These are phyloP conservation scores for Suillus ampliporus DNA, from an alignment of 768 basidiomycete genomes.

Conservation along the genomic window DNA sequence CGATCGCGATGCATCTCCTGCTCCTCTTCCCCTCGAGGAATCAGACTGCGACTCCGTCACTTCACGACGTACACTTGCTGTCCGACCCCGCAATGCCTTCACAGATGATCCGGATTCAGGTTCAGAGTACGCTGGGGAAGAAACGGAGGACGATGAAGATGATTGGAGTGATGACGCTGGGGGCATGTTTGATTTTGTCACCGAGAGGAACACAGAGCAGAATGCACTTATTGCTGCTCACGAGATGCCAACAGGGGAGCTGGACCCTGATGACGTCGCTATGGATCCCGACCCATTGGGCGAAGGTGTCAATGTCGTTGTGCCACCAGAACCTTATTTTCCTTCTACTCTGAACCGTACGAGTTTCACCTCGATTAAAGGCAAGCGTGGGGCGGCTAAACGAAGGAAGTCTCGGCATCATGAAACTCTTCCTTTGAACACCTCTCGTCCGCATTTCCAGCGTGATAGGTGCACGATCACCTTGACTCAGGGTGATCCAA, in stretches of 20 bases:
- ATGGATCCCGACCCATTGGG: slow-evolving; percentile 83
- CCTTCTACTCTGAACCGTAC: slow-evolving; percentile 70
- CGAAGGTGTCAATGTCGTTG: slow-evolving; percentile 89
- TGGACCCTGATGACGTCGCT: slow-evolving; percentile 53
- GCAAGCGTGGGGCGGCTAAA: slow-evolving; percentile 45
- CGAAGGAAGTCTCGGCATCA: slow-evolving; percentile 66
- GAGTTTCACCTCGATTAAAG: slow-evolving; percentile 41
- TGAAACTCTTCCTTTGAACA: slow-evolving; percentile 68
- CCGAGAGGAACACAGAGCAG: slow-evolving; percentile 86
- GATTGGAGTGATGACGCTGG: slow-evolving; percentile 65
- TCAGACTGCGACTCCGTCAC: slow-evolving; percentile 52
- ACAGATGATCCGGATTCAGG: slow-evolving; percentile 65
- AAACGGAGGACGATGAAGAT: slow-evolving; percentile 61
- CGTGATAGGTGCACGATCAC: slow-evolving; percentile 92
- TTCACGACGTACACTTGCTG: slow-evolving; percentile 42
- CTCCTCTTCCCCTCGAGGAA: slow-evolving; percentile 60
- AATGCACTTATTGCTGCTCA: slow-evolving; percentile 62
- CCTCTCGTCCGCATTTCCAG: slow-evolving; percentile 83
- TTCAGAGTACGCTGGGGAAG: slow-evolving; percentile 58
- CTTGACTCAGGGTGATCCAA: slow-evolving; percentile 85
- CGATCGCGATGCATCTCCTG: slow-evolving; percentile 60
- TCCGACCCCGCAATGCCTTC: slow-evolving; percentile 67
- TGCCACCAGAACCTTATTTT: slow-evolving; percentile 85
- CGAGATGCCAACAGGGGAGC: slow-evolving; percentile 22
- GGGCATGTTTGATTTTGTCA: slow-evolving; percentile 72